phyloP scores from a whole-genome alignment of 345 rosid species.

The Carallia pectinifolia region DNA sequence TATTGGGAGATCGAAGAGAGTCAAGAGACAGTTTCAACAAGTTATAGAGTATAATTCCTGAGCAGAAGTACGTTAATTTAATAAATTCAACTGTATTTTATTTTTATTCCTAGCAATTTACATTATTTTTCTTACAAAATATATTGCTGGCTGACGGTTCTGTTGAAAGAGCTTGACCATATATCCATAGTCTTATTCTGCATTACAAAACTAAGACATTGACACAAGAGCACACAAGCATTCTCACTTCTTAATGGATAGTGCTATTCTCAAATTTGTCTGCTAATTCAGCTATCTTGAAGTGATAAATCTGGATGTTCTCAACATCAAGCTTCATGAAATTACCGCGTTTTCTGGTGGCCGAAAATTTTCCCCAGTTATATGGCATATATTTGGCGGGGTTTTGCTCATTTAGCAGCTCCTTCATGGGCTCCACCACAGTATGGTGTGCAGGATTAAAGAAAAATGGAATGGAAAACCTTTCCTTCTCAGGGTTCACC shows the following conservation, averaged over 20 bases:
- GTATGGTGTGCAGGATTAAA: constrained; percentile 39
- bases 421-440: constrained; percentile 37
- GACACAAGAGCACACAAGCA: too few relatives aligned
- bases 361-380: constrained; percentile 42
- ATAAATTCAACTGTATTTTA: too few relatives aligned
- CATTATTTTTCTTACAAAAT: not conserved
- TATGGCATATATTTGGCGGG: constrained; percentile 37
- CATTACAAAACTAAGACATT: too few relatives aligned
- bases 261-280: not conserved
- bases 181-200: not conserved
- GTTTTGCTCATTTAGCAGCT: constrained; percentile 29
- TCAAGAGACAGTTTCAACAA: too few relatives aligned
- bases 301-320: constrained; percentile 44
- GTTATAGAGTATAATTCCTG: too few relatives aligned
- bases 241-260: too few relatives aligned
- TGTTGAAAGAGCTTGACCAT: too few relatives aligned
- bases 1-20: too few relatives aligned
- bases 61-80: too few relatives aligned
- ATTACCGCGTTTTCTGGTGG: constrained; percentile 31
- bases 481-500: constrained; percentile 45
- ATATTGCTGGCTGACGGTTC: too few relatives aligned
- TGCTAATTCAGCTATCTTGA: constrained; percentile 16
- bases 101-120: not conserved
- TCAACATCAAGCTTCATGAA: constrained; percentile 41
- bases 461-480: constrained; percentile 47